Evolutionary conservation across 2,329 filamentous ascomycete genomes (phyloP).

Genomic region (Claviceps pusilla): DNA sequence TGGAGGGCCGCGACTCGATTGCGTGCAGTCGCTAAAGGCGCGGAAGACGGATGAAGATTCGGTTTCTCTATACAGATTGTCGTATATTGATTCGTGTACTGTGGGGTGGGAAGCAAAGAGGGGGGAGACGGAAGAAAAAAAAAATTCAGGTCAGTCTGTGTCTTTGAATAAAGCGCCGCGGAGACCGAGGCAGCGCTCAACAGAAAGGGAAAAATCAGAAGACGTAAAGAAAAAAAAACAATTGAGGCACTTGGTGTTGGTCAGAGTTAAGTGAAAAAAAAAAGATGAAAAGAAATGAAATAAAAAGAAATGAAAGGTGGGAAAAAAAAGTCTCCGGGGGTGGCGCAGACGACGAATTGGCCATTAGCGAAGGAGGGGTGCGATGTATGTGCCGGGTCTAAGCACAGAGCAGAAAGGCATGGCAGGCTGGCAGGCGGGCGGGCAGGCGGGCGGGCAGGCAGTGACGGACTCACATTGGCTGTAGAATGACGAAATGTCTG

Average conservation of each 20-base stretch:
- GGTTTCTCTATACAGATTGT: not conserved
- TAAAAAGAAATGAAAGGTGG: no score
- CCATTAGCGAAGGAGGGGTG: not conserved
- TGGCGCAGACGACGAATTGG: not conserved
- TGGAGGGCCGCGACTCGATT: not conserved
- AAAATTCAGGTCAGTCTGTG: not conserved
- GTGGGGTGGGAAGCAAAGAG: not conserved
- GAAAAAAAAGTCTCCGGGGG: not conserved
- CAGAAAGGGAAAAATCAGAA: not conserved
- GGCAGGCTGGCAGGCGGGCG: not conserved
- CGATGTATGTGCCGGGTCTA: not conserved
- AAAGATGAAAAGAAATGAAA: not conserved
- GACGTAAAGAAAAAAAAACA: not conserved
- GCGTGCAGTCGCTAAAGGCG: not conserved
- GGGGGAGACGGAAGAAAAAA: not conserved
- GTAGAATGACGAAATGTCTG: not conserved
- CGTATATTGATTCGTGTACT: not conserved
- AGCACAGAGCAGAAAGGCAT: not conserved
- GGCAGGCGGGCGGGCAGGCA: not conserved
- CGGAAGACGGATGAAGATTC: not conserved
- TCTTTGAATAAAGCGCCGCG: not conserved
- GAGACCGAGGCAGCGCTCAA: no score
- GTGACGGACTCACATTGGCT: not conserved
- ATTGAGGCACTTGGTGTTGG: not conserved
- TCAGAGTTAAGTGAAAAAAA: not conserved